phyloP scores from a whole-genome alignment of 306 rosid genomes.

The Dalbergia oliveri region DNA sequence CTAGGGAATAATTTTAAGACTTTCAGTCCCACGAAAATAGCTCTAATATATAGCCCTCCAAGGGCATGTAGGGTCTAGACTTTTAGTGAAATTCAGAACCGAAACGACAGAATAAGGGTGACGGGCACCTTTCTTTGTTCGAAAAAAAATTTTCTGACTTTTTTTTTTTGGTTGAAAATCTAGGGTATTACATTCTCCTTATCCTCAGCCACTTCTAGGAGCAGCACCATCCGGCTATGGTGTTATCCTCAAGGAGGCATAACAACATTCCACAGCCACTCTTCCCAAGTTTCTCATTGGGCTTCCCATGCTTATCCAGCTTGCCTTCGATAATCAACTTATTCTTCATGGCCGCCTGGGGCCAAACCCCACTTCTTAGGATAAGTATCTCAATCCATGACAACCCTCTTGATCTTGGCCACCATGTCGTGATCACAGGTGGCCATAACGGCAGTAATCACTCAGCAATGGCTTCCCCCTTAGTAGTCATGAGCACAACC shows the following conservation, averaged over 20 bases:
- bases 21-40: too few relatives aligned
- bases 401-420: slow-evolving; percentile 79
- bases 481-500: slow-evolving; percentile 77
- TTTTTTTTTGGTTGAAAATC: too few relatives aligned
- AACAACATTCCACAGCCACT: slow-evolving; percentile 67
- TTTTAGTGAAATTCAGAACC: too few relatives aligned
- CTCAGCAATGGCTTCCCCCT: slow-evolving; percentile 80
- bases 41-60: too few relatives aligned
- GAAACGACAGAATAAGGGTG: too few relatives aligned
- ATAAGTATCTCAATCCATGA: slow-evolving; percentile 82
- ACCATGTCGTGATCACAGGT: slow-evolving; percentile 82
- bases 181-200: slow-evolving; percentile 53
- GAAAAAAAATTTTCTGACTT: too few relatives aligned
- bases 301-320: slow-evolving; percentile 77
- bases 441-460: slow-evolving; percentile 80
- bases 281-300: slow-evolving; percentile 70
- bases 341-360: slow-evolving; percentile 79
- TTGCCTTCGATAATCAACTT: slow-evolving; percentile 69
- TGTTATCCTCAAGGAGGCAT: slow-evolving; percentile 60
- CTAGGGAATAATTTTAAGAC: too few relatives aligned
- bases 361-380: slow-evolving; percentile 86
- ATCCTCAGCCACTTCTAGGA: slow-evolving; percentile 36
- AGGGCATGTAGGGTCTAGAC: too few relatives aligned
- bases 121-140: too few relatives aligned
- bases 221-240: slow-evolving; percentile 62